phyloP scores from a whole-genome alignment of 1,284 basidiomycete genomes.

The Apiotrichum gracile region DNA sequence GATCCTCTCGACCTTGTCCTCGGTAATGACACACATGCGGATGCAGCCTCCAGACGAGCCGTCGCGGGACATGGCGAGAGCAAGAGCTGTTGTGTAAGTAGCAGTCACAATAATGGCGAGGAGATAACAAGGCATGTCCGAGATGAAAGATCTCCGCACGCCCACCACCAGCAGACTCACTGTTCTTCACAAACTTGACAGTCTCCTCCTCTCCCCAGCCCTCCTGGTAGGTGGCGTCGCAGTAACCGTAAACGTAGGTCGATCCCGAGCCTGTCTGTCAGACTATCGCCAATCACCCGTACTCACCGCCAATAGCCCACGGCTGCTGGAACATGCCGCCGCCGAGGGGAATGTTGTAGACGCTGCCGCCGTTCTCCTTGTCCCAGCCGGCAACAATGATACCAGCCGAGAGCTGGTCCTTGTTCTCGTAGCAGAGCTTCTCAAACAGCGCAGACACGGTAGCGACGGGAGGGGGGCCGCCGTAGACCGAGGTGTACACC shows the following conservation, averaged over 20 bases:
- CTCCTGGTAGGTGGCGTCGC: constrained; percentile 93
- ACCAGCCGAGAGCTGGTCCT: constrained; percentile 80
- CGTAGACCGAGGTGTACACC: constrained; percentile 62
- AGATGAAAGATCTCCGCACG: no score
- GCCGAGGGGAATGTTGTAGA: constrained; percentile 93
- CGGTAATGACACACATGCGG: constrained; percentile 92
- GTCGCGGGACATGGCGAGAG: constrained; percentile 95
- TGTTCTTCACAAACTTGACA: constrained; percentile 90
- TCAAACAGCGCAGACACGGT: constrained; percentile 81
- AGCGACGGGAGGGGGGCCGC: constrained; percentile 68
- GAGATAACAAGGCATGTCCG: no score
- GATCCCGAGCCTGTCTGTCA: constrained; percentile 73
- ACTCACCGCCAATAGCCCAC: constrained; percentile 88
- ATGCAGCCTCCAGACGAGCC: constrained; percentile 97
- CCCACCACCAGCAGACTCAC: constrained; percentile 54
- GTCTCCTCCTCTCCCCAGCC: constrained; percentile 91
- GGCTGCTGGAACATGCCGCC: constrained; percentile 91
- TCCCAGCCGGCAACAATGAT: constrained; percentile 99
- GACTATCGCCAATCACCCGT: background rate
- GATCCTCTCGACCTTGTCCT: constrained; percentile 86
- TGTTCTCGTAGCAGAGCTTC: constrained; percentile 88
- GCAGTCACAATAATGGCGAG: background rate
- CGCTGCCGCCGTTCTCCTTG: constrained; percentile 81
- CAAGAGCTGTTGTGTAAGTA: constrained; percentile 58
- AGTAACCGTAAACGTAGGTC: constrained; percentile 98